Evolutionary conservation across 495 filamentous ascomycete species (phyloP).

Genomic region (Penicillium robsamsonii): DNA sequence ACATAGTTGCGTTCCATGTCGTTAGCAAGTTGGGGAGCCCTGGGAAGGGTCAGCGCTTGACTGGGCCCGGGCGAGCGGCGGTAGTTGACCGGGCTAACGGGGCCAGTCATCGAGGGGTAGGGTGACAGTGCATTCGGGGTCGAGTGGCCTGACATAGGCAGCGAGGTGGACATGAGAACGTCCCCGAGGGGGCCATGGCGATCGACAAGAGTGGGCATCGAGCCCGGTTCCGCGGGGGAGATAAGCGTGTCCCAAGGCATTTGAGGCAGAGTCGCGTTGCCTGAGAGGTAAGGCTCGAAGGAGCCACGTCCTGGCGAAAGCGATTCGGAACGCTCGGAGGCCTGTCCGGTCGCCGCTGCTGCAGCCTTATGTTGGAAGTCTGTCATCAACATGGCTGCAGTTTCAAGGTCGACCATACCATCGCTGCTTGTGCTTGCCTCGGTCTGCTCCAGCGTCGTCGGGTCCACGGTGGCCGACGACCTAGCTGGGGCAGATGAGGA

Average conservation of each 20-base stretch:
- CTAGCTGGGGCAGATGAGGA: slow-evolving; percentile 71
- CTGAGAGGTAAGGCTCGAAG: slow-evolving; percentile 68
- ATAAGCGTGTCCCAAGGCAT: slow-evolving; percentile 89
- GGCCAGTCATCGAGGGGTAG: slow-evolving; percentile 68
- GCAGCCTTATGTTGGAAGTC: slow-evolving; percentile 97
- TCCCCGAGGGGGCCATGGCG: slow-evolving; percentile 58
- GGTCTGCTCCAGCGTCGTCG: slow-evolving; percentile 88
- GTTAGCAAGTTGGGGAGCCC: slow-evolving; percentile 61
- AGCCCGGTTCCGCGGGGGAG: slow-evolving; percentile 59
- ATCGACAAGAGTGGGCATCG: slow-evolving; percentile 66
- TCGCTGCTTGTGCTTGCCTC: slow-evolving; percentile 76
- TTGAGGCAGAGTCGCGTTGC: slow-evolving; percentile 76
- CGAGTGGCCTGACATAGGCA: slow-evolving; percentile 66
- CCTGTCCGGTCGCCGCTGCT: slow-evolving; percentile 72
- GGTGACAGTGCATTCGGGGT: slow-evolving; percentile 83
- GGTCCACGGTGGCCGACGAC: slow-evolving; percentile 78
- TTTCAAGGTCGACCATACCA: slow-evolving; percentile 95
- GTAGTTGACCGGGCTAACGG: slow-evolving; percentile 70
- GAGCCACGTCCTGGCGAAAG: slow-evolving; percentile 68
- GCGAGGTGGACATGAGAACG: slow-evolving; percentile 63
- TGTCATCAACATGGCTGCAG: slow-evolving; percentile 97
- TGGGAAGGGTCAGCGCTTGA: slow-evolving; percentile 62
- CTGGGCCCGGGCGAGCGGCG: slow-evolving; percentile 63
- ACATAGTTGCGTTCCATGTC: slow-evolving; percentile 82
- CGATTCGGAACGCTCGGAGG: slow-evolving; percentile 68